Percentiles rank a stretch among this genome's conserved stretches.
Conservation (phyloP, 768 basidiomycete species). For the Mycena belliarum region DNA sequence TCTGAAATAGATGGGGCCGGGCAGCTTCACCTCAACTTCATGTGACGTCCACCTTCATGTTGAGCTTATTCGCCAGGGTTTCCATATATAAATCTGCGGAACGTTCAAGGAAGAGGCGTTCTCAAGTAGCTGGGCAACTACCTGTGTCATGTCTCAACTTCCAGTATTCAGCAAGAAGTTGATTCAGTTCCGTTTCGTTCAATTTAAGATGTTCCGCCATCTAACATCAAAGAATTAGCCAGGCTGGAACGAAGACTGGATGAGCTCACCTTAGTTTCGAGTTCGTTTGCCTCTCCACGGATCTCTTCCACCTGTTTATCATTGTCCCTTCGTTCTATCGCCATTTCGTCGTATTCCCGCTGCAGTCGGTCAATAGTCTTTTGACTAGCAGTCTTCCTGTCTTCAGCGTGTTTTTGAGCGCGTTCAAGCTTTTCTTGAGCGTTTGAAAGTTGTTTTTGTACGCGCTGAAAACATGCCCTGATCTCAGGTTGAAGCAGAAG, state of each 20-base stretch:
- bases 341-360: slow-evolving; percentile 79
- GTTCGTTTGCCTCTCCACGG: slow-evolving; percentile 65
- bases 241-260: not conserved
- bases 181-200: slow-evolving; percentile 78
- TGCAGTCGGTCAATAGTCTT: slow-evolving; percentile 75
- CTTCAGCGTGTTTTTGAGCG: slow-evolving; percentile 77
- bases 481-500: no score
- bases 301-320: slow-evolving; percentile 80
- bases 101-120: not conserved
- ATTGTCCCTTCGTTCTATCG: slow-evolving; percentile 71
- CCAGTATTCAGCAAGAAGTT: slow-evolving; percentile 84
- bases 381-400: slow-evolving; percentile 73
- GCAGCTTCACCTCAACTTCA: no score
- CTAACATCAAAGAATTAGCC: slow-evolving; percentile 36
- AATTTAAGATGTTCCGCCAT: slow-evolving; percentile 74
- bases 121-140: slow-evolving; percentile 29
- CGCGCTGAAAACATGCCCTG: slow-evolving; percentile 52
- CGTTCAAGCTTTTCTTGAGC: slow-evolving; percentile 83
- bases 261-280: slow-evolving; percentile 59
- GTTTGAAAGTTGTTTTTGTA: slow-evolving; percentile 77
- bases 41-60: slow-evolving; percentile 44
- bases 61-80: slow-evolving; percentile 78
- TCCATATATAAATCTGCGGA: slow-evolving; percentile 81
- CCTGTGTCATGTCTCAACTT: slow-evolving; percentile 76
- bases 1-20: not conserved